Base-by-base conservation (phyloP, 805 yeast genomes). In the Pichia paraexigua region DNA sequence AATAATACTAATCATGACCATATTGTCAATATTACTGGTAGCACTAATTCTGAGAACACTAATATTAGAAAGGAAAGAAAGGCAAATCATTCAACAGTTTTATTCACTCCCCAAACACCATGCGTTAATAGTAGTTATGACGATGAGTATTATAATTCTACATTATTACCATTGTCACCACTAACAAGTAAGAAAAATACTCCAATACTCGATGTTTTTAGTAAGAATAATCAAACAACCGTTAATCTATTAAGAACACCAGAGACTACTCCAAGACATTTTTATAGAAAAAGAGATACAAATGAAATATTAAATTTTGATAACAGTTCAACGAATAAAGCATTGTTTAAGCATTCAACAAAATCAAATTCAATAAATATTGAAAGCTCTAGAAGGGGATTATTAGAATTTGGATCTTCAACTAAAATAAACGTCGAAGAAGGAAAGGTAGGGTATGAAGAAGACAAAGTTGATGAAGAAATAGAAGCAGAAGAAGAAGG, bases 341-440 rank as follows among this genome's bases (percentile, higher is more conserved):
- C 39, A n/a, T n/a, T 35, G 11, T 35, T 35, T n/a, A n/a, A 5
- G 20, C 17, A 17, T n/a, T 17, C 39, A 6, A 17, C 11, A 32
- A 32, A 24, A 28, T 7, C n/a, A 22, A 41, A 47, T 24, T 46
- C 43, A 28, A 51, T 28, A 39, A 18, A 44, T 27, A 15, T 9
- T 20, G 15, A 43, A 20, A 47, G 30, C n/a, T 18, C n/a, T 15
- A 30, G 30, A 8, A 42, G 20, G 5, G 41, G 37, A 7, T 17
- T 55, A 18, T 53, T 63, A n/a, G 64, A 63, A 42, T 47, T 63
- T 27, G 51, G 52, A 46, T 51, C 52, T 15, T 55, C 63, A 2
- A 50, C 54, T 11, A 59, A 60, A 44, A 54, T 63, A 11, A 55
- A 56, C 18, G 21, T 56, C 5, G 65, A 62, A 25, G 62, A 60